These are phyloP conservation scores for Yamadazyma pseudoaaseri DNA, from an alignment of 1,139 yeast genomes.

Conservation along the genomic window DNA sequence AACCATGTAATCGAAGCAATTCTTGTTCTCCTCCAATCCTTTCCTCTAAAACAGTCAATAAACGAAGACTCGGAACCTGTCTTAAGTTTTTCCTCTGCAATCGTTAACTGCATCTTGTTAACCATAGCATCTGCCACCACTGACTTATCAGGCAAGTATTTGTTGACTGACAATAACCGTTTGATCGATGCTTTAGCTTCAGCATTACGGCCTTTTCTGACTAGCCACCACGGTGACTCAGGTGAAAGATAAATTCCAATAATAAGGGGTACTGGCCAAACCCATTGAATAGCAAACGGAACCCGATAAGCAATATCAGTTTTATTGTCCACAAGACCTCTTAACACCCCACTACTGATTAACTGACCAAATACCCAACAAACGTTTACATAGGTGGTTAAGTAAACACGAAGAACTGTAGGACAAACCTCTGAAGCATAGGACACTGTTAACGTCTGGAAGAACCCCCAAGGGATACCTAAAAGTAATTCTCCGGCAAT, in stretches of 20 bases:
- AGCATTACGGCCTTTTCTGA: conserved; percentile 29
- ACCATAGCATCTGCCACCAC: conserved; percentile 39
- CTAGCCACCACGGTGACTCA: conserved; percentile 46
- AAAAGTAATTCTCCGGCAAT: conserved; percentile 45
- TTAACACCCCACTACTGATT: conserved; percentile 45
- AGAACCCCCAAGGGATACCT: conserved; percentile 55
- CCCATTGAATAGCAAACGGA: conserved; percentile 53
- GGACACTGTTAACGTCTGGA: conserved; percentile 47
- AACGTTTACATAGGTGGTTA: conserved; percentile 47
- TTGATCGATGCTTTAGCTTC: conserved; percentile 36
- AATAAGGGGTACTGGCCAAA: conserved; percentile 54
- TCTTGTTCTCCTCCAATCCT: conserved; percentile 56
- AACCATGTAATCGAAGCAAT: conserved; percentile 48
- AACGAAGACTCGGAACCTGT: conserved; percentile 30
- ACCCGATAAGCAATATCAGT: conserved; percentile 34
- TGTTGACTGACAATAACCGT: conserved; percentile 33
- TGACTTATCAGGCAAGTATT: conserved; percentile 33
- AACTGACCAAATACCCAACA: conserved; percentile 55
- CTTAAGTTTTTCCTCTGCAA: conserved; percentile 41
- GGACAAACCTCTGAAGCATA: conserved; percentile 57
- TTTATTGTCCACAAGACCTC: conserved; percentile 29
- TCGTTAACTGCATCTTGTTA: conserved; percentile 42
- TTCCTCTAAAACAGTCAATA: conserved; percentile 50
- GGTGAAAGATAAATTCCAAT: conserved; percentile 40
- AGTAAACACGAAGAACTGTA: conserved; percentile 43